Evolutionary conservation across 495 filamentous ascomycete species (phyloP).

Genomic region (Penicillium cataractarum): DNA sequence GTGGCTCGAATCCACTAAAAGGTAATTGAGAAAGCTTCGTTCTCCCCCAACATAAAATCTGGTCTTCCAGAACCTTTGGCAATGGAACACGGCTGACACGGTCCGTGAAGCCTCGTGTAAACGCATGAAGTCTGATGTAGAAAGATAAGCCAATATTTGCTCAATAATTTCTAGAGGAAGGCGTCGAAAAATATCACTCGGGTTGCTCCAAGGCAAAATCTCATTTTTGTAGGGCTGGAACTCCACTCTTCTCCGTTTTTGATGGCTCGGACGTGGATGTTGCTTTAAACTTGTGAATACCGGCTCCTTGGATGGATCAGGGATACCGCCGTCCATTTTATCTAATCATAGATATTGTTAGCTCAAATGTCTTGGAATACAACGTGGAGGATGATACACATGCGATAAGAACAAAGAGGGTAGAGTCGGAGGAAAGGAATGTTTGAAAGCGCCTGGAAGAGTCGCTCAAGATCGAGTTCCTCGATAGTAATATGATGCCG

Average conservation of each 20-base stretch:
- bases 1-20: background rate
- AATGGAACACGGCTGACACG: background rate
- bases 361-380: too few species aligned
- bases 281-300: background rate
- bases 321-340: too few species aligned
- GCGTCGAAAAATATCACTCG: background rate
- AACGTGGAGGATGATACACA: too few species aligned
- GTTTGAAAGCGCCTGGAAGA: background rate
- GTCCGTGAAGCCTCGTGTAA: background rate
- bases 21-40: background rate
- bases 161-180: background rate
- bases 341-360: too few species aligned
- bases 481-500: background rate
- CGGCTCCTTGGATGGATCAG: background rate
- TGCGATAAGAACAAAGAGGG: too few species aligned
- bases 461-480: background rate
- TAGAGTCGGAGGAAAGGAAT: too few species aligned
- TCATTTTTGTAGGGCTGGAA: background rate
- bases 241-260: too few species aligned
- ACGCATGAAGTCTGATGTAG: background rate
- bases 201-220: background rate
- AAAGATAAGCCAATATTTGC: background rate
- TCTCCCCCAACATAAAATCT: background rate
- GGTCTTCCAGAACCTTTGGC: background rate
- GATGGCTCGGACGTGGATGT: too few species aligned